Evolutionary conservation across 2,329 filamentous ascomycete species (phyloP), one percentile per base, ranked within the genome.

Genomic region (Passalora sequoiae): DNA sequence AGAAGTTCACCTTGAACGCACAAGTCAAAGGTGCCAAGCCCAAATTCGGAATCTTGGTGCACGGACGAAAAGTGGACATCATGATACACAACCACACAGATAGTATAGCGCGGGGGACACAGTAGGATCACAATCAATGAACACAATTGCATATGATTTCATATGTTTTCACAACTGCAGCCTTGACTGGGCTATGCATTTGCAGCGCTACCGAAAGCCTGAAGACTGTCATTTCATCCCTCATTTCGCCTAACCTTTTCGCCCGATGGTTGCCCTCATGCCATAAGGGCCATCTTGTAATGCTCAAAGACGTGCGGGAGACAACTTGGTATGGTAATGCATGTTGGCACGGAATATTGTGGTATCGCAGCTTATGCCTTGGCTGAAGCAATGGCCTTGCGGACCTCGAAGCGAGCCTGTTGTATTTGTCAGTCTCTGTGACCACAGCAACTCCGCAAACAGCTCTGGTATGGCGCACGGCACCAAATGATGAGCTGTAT

Each of bases 331-430:
- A 33, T 39, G 44, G 41, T 49, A 41, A 47, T 53, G 49, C 47
- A 31, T 25, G 31, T 44, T 35, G 38, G 42, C 44, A 47, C 47
- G 44, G 21, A 40, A 41, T 40, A 44, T 40, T 38, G 27, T 41
- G 13, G n/a, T n/a, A n/a, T 43, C 40, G 38, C 31, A 41, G 21
- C 45, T 40, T 63, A 66, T 60, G 66, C 83, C 78, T 85, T 86
- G 75, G 94, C 77, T 82, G 95, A 94, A 69, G 89, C 87, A 69
- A 94, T 79, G 66, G 87, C 84, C 85, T 96, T 97, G 76, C 85
- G 85, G 75, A 95, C 84, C 80, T 96, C 89, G 77, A 94, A 97
- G 71, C 89, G 86, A 72, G 78, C 77, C 80, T 83, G 61, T 40
- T 19, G 21, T 33, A 38, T 49, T 40, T 43, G 43, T 38, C 1